These are phyloP conservation scores for Podaxis sp. DNA, from an alignment of 768 basidiomycete genomes.

Conservation along the genomic window DNA sequence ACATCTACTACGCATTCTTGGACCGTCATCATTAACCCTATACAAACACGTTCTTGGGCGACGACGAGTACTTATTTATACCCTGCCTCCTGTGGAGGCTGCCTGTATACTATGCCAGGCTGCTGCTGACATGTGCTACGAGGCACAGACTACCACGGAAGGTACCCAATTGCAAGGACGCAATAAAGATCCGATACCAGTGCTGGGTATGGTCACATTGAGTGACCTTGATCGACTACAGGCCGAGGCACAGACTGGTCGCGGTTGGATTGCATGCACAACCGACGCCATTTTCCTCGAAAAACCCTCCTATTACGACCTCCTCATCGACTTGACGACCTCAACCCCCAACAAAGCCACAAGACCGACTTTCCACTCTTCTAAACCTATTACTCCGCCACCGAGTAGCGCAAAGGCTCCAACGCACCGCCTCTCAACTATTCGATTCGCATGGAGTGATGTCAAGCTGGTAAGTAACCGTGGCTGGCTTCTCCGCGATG, in stretches of 20 bases:
- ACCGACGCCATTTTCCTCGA: constrained; percentile 85
- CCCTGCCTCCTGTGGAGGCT: constrained; percentile 73
- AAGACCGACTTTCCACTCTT: constrained; percentile 62
- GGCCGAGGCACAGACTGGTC: constrained; percentile 50
- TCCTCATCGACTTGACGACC: constrained; percentile 76
- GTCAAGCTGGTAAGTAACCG: constrained; percentile 53
- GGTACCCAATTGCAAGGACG: constrained; percentile 15
- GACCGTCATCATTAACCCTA: constrained; percentile 71
- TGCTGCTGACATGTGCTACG: constrained; percentile 49
- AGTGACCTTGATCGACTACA: constrained; percentile 63
- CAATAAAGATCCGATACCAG: constrained; percentile 48
- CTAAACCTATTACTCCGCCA: constrained; percentile 40
- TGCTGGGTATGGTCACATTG: constrained; percentile 78
- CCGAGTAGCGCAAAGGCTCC: constrained; percentile 30
- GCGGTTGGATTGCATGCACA: constrained; percentile 86
- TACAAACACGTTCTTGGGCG: constrained; percentile 78
- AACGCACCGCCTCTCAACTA: constrained; percentile 52
- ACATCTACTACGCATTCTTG: constrained; percentile 71
- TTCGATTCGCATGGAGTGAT: constrained; percentile 83
- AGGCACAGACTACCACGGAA: constrained; percentile 32
- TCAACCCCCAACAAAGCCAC: constrained; percentile 54
- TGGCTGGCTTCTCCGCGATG: neutral
- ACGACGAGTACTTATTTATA: constrained; percentile 74
- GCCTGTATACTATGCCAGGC: constrained; percentile 76
- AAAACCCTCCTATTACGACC: constrained; percentile 73